These are phyloP conservation scores for Corinectria fuckeliana DNA, from an alignment of 2,329 filamentous ascomycete genomes.

Conservation along the genomic window DNA sequence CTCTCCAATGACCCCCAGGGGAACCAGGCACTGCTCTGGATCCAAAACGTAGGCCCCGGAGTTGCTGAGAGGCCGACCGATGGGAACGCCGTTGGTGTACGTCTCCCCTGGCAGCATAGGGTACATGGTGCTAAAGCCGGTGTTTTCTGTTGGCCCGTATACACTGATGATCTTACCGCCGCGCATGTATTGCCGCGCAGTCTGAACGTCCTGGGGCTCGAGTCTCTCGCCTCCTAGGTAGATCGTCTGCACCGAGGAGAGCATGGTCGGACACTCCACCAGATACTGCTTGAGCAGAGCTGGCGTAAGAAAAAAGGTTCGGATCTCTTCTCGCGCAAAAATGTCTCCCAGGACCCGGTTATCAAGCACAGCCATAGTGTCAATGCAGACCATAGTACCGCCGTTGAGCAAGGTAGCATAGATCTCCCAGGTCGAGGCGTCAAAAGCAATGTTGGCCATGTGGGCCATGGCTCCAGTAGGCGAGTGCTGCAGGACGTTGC, in stretches of 20 bases:
- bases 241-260: constrained; percentile 6
- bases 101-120: not conserved
- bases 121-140: constrained; percentile 13
- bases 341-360: not conserved
- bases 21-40: constrained; percentile 27
- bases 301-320: constrained; percentile 16
- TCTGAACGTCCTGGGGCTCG: constrained; percentile 4
- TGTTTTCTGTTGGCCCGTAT: constrained; percentile 31
- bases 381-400: not conserved
- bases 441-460: not conserved
- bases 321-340: constrained; percentile 19
- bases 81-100: constrained; percentile 24
- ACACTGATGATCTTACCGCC: constrained; percentile 9
- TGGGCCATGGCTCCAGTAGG: not conserved
- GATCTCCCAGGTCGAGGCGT: not conserved
- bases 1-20: constrained; percentile 37
- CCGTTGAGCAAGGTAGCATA: not conserved
- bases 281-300: constrained; percentile 31
- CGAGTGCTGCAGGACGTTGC: not conserved
- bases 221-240: constrained; percentile 28
- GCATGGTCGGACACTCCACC: not conserved
- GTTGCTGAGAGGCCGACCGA: constrained; percentile 28
- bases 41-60: constrained; percentile 37
- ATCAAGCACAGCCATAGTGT: not conserved
- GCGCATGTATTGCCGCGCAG: not conserved